Evolutionary conservation across 1,139 yeast genomes (phyloP).

Genomic region (Debaryomyces udenii): DNA sequence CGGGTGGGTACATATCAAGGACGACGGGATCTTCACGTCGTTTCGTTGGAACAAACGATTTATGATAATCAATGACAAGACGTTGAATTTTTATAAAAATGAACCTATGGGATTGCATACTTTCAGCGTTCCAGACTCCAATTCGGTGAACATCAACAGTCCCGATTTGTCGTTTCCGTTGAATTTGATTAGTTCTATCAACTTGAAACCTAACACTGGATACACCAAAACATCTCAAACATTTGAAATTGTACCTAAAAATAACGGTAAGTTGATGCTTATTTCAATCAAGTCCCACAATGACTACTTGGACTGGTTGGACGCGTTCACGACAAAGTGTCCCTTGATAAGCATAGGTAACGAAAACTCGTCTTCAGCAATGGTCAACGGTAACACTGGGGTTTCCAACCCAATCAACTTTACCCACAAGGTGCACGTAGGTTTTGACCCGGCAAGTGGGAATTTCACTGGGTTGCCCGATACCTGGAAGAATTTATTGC

Average conservation of each 20-base stretch:
- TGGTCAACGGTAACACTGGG: conserved; percentile 52
- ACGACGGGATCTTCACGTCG: conserved; percentile 78
- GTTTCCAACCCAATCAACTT: conserved; percentile 81
- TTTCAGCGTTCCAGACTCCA: conserved; percentile 12
- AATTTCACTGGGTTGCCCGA: conserved; percentile 79
- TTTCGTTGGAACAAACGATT: conserved; percentile 92
- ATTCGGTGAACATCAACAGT: conserved; percentile 18
- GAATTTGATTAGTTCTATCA: conserved; percentile 41
- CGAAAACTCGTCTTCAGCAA: conserved; percentile 21
- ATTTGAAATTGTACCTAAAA: conserved; percentile 74
- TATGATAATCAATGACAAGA: conserved; percentile 73
- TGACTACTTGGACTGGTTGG: conserved; percentile 90
- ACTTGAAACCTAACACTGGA: conserved; percentile 45
- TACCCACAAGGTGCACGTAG: conserved; percentile 67
- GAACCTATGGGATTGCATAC: conserved; percentile 41
- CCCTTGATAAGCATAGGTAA: conserved; percentile 57
- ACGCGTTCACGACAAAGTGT: conserved; percentile 83
- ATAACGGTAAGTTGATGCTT: conserved; percentile 62
- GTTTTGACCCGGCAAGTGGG: conserved; percentile 71
- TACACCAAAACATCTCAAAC: conserved; percentile 66
- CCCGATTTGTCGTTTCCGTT: conserved; percentile 49
- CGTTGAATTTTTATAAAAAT: conserved; percentile 72
- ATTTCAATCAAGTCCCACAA: conserved; percentile 77
- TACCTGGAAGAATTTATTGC: conserved; percentile 73
- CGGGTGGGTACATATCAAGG: conserved; percentile 93